phyloP scores from a whole-genome alignment of 495 filamentous ascomycete species.

The Astrocystis sublimbata region DNA sequence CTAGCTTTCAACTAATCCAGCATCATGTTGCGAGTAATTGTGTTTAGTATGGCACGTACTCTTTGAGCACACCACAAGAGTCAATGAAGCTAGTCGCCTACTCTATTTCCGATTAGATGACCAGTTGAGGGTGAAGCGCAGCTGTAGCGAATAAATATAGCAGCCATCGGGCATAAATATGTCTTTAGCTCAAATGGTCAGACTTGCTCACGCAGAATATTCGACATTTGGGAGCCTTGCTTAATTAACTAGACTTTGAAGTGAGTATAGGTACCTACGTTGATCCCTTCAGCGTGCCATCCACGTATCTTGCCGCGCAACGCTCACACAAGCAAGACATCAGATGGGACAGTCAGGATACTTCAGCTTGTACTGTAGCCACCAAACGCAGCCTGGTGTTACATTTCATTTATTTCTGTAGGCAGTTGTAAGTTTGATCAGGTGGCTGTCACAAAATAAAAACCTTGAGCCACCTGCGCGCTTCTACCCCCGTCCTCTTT shows the following conservation, averaged over 20 bases:
- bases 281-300: neutral
- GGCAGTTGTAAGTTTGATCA: neutral
- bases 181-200: neutral
- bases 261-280: conserved; percentile 8
- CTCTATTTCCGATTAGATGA: neutral
- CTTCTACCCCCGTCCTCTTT: neutral
- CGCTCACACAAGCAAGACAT: neutral
- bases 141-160: neutral
- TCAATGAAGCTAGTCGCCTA: neutral
- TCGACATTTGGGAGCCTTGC: neutral
- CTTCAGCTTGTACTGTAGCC: neutral
- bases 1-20: no score
- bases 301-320: neutral
- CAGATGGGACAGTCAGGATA: neutral
- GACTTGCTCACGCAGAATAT: neutral
- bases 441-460: neutral
- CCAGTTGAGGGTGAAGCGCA: neutral
- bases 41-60: no score
- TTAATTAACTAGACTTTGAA: neutral
- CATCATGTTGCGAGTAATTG: no score
- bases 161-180: neutral
- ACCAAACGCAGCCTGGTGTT: conserved; percentile 1
- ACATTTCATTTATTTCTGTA: neutral
- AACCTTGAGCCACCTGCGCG: neutral
- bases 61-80: no score